Conservation (phyloP, 257 asterid genomes). For the Penstemon eatonii region DNA sequence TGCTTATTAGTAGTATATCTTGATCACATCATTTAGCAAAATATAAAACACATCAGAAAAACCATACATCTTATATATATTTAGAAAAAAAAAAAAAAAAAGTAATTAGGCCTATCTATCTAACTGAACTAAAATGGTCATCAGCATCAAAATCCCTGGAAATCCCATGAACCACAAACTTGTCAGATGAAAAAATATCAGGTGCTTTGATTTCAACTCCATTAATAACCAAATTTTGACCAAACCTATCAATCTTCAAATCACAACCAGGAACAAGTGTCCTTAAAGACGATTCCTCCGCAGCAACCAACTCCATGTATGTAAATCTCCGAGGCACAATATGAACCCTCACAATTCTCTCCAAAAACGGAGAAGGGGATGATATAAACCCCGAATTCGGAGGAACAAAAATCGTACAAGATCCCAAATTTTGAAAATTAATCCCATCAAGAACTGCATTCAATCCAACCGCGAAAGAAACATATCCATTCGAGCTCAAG, state of each 20-base stretch:
- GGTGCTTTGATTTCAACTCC: constrained; percentile 55
- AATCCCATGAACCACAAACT: constrained; percentile 60
- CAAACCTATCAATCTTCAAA: constrained; percentile 33
- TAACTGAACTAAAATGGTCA: constrained; percentile 29
- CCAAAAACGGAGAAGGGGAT: constrained; percentile 49
- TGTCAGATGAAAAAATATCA: constrained; percentile 39
- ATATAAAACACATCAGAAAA: not conserved
- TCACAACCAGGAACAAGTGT: constrained; percentile 44
- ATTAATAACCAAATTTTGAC: constrained; percentile 34
- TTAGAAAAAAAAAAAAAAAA: not conserved
- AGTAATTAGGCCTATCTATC: constrained; percentile 16
- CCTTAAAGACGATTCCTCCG: constrained; percentile 33
- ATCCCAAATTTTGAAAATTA: constrained; percentile 35
- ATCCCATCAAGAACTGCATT: constrained; percentile 54
- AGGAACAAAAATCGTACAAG: constrained; percentile 62
- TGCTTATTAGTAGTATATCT: not conserved
- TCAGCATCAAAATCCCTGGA: constrained; percentile 43
- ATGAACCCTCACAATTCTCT: constrained; percentile 56
- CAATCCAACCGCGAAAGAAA: constrained; percentile 64
- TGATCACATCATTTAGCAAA: not conserved
- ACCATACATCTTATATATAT: not conserved
- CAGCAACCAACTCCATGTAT: constrained; percentile 40
- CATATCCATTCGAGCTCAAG: constrained; percentile 55
- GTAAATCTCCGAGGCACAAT: constrained; percentile 45
- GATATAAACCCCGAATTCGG: constrained; percentile 51